Conservation (phyloP, 1,284 basidiomycete genomes). For the Leccinum pachyderme region DNA sequence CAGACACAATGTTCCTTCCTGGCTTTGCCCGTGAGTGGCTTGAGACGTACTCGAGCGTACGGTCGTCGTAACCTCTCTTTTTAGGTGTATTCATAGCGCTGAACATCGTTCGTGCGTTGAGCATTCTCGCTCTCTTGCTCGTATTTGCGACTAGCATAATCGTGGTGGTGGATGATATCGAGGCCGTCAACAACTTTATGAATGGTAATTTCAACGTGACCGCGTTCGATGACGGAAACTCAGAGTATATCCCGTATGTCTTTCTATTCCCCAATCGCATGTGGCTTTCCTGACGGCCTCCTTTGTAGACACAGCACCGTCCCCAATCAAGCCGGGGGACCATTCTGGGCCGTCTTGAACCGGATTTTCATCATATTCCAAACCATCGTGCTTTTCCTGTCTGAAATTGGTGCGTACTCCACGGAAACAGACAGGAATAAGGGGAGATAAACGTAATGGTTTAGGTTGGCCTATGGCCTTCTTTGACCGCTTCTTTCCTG, state of each 20-base stretch:
- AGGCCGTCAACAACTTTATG: constrained; percentile 68
- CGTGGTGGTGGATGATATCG: constrained; percentile 76
- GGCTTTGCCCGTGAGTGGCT: constrained; percentile 48
- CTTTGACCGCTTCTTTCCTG: constrained; percentile 81
- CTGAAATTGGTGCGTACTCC: constrained; percentile 42
- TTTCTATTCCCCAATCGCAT: not conserved
- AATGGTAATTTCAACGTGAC: constrained; percentile 35
- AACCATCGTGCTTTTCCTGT: constrained; percentile 65
- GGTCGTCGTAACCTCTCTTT: not conserved
- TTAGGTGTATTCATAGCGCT: constrained; percentile 72
- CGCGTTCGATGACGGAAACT: constrained; percentile 40
- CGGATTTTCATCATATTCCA: constrained; percentile 80
- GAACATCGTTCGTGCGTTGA: constrained; percentile 74
- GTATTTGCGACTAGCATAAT: constrained; percentile 78
- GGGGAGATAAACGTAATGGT: constrained; percentile 28
- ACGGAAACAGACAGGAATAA: not conserved
- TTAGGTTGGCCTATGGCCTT: constrained; percentile 68
- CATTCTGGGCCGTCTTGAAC: constrained; percentile 84
- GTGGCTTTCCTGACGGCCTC: constrained; percentile 1
- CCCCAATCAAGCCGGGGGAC: constrained; percentile 82
- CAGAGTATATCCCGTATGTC: constrained; percentile 74
- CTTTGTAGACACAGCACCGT: constrained; percentile 65
- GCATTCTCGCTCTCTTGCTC: constrained; percentile 72
- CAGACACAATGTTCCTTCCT: constrained; percentile 41
- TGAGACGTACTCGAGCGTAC: not conserved